Evolutionary conservation across 441 rosid species (phyloP), one percentile per base, ranked within the genome.

Genomic region (Populus hybrid): DNA sequence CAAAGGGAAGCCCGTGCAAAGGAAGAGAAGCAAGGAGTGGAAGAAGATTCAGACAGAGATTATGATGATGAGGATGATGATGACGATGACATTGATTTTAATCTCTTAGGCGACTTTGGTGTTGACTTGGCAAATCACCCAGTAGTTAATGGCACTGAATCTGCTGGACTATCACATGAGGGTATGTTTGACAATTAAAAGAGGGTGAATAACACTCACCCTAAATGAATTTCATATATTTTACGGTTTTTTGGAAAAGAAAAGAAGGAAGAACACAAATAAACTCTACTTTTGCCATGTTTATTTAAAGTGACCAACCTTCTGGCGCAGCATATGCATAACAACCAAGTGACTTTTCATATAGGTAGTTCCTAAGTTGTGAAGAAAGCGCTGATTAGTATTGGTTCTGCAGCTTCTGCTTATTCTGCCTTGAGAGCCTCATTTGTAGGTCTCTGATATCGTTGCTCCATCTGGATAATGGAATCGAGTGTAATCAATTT

Each of bases 141-240:
- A 69, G 70, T 90, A 28, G 97, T 94, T 76, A 91, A 91, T 84
- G 97, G 98, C 78, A 87, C 95, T 42, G 89, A 86, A 85, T 90
- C 90, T 42, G 85, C 89, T 24, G 87, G 83, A 67, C 76, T 90
- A 80, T 84, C 96, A 69, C 95, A 89, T 35, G 87, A 84, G 75
- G 92, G 88, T 3, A 83, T 91, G 84, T 90, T 87, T 79, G 91
- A 86, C 76, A 74, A 69, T 75, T 86, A 70, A 77, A n/a, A 10
- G 8, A 21, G 9, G 64, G 12, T 40, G 50, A 40, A 40, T 3
- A 40, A 40, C 50, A 40, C 16, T 14, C 57, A 4, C 57, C 57
- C 57, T 46, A 46, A 14, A 12, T 46, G 57, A 46, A 46, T 46
- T 14, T 46, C 20, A 46, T 46, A 46, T 14, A 12, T 14, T 46